Evolutionary conservation across 441 rosid genomes (phyloP), one percentile per base, ranked within the genome.

Genomic region (Flueggea neowawraea): DNA sequence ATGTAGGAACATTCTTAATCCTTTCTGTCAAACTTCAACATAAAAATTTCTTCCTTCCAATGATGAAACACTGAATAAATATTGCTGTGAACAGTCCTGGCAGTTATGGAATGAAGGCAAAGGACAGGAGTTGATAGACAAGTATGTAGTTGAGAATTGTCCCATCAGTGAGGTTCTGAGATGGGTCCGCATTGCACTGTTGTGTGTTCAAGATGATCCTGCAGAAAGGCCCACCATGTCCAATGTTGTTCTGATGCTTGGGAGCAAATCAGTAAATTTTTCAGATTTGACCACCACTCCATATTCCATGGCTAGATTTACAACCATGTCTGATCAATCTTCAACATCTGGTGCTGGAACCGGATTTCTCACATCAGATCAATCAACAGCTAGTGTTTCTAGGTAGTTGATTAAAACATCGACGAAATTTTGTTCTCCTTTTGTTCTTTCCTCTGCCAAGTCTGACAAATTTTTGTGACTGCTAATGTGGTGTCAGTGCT

Each of bases 141-240:
- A 36, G 41, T 3, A 16, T 10, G 13, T 50, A 47, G 54, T 56
- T 41, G 72, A 65, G 22, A 55, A 54, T n/a, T 74, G 73, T 69
- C 71, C 82, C 15, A 66, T 52, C 59, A 71, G 60, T 57, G 87
- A 89, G 59, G 82, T 69, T 16, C 45, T 75, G 33, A 80, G 82
- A 75, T 82, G 89, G 75, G 83, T 90, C 61, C 88, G 87, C 14
- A 66, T 87, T 16, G 90, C 80, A 4, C 61, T 90, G 45, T 57
- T 84, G 16, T 87, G 96, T 59, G 85, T 82, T 71, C 84, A 85
- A 62, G 91, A 90, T 55, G 76, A 81, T 63, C 71, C 75, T n/a
- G 64, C 71, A 0, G 58, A 66, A 22, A 82, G 90, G 64, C 95
- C 91, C 3, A 70, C 84, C 52, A 80, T 87, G 90, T 78, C 83